Percentiles rank a stretch among this genome's conserved stretches.
phyloP scores from a whole-genome alignment of 352 stramenopile species.

The Pythium brachiatum region DNA sequence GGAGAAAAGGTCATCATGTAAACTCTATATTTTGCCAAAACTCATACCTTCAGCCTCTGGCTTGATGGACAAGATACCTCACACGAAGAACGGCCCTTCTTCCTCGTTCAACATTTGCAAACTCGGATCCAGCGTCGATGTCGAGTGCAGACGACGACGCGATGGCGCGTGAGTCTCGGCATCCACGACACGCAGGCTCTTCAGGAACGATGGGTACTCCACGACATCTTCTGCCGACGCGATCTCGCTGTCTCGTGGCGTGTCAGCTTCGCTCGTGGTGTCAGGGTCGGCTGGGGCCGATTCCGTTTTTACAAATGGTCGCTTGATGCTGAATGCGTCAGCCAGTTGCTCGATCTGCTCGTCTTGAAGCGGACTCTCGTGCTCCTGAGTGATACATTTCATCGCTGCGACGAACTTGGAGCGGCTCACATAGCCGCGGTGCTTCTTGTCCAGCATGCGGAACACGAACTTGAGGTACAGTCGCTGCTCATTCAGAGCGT shows the following conservation, averaged over 20 bases:
- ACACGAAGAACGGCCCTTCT: slow-evolving; percentile 19
- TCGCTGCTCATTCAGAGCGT: slow-evolving; percentile 71
- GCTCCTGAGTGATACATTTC: slow-evolving; percentile 74
- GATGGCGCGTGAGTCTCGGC: slow-evolving; percentile 30
- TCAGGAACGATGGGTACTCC: slow-evolving; percentile 71
- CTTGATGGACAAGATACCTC: neutral
- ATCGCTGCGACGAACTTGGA: slow-evolving; percentile 72
- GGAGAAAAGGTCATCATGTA: neutral
- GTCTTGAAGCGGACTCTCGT: slow-evolving; percentile 54
- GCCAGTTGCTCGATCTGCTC: slow-evolving; percentile 66
- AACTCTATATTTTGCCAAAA: slow-evolving; percentile 10
- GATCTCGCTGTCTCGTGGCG: neutral
- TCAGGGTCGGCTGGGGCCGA: neutral
- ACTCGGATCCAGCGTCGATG: slow-evolving; percentile 4
- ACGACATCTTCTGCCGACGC: slow-evolving; percentile 28
- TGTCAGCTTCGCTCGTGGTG: neutral
- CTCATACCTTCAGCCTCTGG: neutral
- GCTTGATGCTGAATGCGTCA: slow-evolving; percentile 46
- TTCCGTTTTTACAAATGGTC: slow-evolving; percentile 9
- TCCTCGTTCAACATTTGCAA: slow-evolving; percentile 13
- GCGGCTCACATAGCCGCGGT: slow-evolving; percentile 58
- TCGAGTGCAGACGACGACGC: slow-evolving; percentile 22
- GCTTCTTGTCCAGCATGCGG: slow-evolving; percentile 68
- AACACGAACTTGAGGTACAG: slow-evolving; percentile 83
- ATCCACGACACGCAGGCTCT: slow-evolving; percentile 67